A percentile compares a stretch with the other conserved stretches of the same genome.
Evolutionary conservation across 2,329 filamentous ascomycete genomes (phyloP).

Genomic region (Verticillium zaregamsianum): DNA sequence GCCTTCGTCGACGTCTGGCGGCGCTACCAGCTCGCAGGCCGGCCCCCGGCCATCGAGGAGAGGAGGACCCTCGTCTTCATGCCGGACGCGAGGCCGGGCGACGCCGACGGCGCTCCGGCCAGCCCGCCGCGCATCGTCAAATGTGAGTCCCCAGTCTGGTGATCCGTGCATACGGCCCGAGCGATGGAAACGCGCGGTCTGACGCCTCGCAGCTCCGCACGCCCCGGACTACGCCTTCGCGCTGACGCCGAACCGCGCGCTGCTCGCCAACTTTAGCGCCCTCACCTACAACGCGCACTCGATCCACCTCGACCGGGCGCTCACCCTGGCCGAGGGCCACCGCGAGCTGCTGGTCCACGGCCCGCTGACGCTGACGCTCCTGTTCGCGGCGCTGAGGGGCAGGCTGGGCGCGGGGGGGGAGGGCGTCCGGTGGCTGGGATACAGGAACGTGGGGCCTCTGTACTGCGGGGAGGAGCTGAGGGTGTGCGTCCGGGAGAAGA

Average conservation of each 20-base stretch:
- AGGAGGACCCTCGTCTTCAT: slow-evolving; percentile 50
- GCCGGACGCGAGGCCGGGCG: slow-evolving; percentile 18
- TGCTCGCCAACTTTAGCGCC: slow-evolving; percentile 88
- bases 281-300: slow-evolving; percentile 89
- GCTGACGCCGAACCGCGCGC: slow-evolving; percentile 61
- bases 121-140: slow-evolving; percentile 14
- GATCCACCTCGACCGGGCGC: slow-evolving; percentile 74
- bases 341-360: slow-evolving; percentile 78
- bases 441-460: slow-evolving; percentile 77
- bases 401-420: slow-evolving; percentile 8
- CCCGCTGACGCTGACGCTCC: slow-evolving; percentile 72
- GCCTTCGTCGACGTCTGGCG: slow-evolving; percentile 49
- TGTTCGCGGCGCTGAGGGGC: slow-evolving; percentile 59
- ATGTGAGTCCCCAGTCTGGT: slow-evolving; percentile 12
- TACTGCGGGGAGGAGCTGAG: slow-evolving; percentile 69
- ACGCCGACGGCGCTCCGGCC: neutral
- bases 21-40: slow-evolving; percentile 31
- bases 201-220: slow-evolving; percentile 26
- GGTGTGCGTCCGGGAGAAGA: slow-evolving; percentile 59
- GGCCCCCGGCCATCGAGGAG: slow-evolving; percentile 35
- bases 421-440: slow-evolving; percentile 58
- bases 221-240: slow-evolving; percentile 36
- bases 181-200: neutral
- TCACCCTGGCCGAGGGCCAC: slow-evolving; percentile 75
- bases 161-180: too few relatives aligned